A percentile compares a stretch with the other conserved stretches of the same genome.
phyloP scores from a whole-genome alignment of 371 early-diverging fungal genomes.

The Mucor irregularis region DNA sequence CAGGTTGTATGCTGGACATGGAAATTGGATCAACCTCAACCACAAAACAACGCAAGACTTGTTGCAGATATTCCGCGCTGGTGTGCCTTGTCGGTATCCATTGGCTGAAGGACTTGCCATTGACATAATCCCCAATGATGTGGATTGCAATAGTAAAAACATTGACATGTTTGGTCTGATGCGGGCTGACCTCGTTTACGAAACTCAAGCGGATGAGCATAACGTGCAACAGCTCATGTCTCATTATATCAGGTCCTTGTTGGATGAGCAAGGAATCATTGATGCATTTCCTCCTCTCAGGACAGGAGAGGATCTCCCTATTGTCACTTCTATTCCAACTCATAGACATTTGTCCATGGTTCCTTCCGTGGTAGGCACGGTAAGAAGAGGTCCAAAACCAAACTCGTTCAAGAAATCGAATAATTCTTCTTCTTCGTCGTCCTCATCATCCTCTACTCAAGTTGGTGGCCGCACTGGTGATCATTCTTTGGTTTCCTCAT shows the following conservation, averaged over 20 bases:
- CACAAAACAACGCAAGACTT: conserved; percentile 38
- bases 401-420: neutral
- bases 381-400: conserved; percentile 19
- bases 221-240: conserved; percentile 26
- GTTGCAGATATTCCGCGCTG: conserved; percentile 29
- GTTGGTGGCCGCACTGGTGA: too few relatives aligned
- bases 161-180: conserved; percentile 43
- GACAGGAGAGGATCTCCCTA: conserved; percentile 26
- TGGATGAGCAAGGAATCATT: conserved; percentile 43
- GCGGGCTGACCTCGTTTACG: conserved; percentile 44
- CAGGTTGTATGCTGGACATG: conserved; percentile 45
- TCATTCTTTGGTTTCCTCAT: neutral
- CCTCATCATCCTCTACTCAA: neutral
- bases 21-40: conserved; percentile 45
- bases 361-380: conserved; percentile 24
- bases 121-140: conserved; percentile 48
- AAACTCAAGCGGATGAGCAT: conserved; percentile 13
- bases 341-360: conserved; percentile 47
- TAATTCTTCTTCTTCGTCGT: conserved; percentile 1
- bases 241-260: conserved; percentile 24
- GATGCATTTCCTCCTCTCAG: conserved; percentile 47
- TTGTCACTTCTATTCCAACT: conserved; percentile 27
- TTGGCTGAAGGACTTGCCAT: conserved; percentile 31
- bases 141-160: conserved; percentile 47
- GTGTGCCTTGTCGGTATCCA: conserved; percentile 37